A percentile compares a stretch with the other conserved stretches of the same genome.
These are phyloP conservation scores for Phytophthora fragariae DNA, from an alignment of 352 stramenopile species.

Conservation along the genomic window DNA sequence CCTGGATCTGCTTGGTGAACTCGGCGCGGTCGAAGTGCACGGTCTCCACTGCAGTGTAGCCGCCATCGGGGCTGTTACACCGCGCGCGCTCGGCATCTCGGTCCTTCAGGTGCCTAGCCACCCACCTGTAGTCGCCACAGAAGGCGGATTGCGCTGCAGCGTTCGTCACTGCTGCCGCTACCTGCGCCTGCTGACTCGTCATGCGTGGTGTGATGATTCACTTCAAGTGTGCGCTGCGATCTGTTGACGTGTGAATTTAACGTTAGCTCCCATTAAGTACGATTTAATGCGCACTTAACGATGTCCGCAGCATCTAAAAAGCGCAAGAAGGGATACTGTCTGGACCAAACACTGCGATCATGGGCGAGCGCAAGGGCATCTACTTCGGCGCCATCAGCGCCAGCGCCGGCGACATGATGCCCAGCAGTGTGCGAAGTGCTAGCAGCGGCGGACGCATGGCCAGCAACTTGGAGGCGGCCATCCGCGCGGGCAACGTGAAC, in stretches of 20 bases:
- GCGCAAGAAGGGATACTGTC: conserved; percentile 1
- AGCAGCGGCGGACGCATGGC: conserved; percentile 9
- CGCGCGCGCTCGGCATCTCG: conserved; percentile 48
- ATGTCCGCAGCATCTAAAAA: conserved; percentile 8
- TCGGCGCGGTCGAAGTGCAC: conserved; percentile 66
- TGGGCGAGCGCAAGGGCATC: conserved; percentile 82
- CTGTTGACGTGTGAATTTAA: conserved; percentile 20
- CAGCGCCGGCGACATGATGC: conserved; percentile 44
- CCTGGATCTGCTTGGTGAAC: conserved; percentile 69
- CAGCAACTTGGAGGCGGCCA: conserved; percentile 70
- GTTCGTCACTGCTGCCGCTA: background rate
- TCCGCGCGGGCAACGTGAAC: conserved; percentile 87
- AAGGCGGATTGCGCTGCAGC: conserved; percentile 32
- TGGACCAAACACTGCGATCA: conserved; percentile 14
- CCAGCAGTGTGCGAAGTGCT: conserved; percentile 46
- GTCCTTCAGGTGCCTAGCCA: conserved; percentile 45
- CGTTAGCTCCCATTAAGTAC: background rate
- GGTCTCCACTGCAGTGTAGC: conserved; percentile 37
- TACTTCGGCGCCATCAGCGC: conserved; percentile 82
- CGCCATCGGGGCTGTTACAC: conserved; percentile 42
- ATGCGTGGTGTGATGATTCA: background rate
- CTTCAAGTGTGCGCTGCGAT: conserved; percentile 18
- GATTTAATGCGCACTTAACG: background rate
- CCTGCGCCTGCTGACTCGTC: conserved; percentile 6
- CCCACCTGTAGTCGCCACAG: conserved; percentile 65